Conservation (phyloP, 225 moss, liverwort and hornwort species). For the Physcomitrellopsis africana region DNA sequence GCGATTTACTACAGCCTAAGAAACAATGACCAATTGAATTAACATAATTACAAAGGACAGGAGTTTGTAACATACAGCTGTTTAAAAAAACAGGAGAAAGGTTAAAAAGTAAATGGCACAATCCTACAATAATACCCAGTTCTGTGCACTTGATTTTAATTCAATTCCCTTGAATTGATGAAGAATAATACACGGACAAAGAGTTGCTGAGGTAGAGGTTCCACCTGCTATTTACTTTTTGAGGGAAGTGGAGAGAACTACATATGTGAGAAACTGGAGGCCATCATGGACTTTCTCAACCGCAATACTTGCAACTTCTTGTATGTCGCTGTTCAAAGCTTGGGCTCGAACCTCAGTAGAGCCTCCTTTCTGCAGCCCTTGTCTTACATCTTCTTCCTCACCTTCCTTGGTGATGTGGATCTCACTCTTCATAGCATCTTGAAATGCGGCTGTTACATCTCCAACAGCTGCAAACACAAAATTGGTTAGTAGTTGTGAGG, state of each 20-base stretch:
- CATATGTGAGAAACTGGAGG: conserved; percentile 57
- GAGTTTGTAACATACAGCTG: conserved; percentile 27
- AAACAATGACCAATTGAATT: background rate
- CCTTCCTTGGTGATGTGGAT: conserved; percentile 45
- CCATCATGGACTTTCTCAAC: conserved; percentile 76
- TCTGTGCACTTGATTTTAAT: background rate
- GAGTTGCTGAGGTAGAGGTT: background rate
- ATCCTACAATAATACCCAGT: background rate
- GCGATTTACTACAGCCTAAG: background rate
- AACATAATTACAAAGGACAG: conserved; percentile 24
- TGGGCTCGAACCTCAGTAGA: conserved; percentile 63
- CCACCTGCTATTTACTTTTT: conserved; percentile 12
- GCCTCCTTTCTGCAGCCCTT: conserved; percentile 55
- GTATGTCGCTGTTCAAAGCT: conserved; percentile 56
- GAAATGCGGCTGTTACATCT: conserved; percentile 74
- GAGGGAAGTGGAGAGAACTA: conserved; percentile 65
- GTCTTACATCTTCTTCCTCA: conserved; percentile 51
- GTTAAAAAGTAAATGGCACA: background rate
- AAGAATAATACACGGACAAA: conserved; percentile 6
- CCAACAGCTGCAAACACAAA: conserved; percentile 35
- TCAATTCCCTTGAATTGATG: conserved; percentile 15
- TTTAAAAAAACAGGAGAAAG: background rate
- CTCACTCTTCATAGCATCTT: conserved; percentile 61
- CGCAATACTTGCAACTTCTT: conserved; percentile 61
- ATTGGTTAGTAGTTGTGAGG: conserved; percentile 6